Conservation (phyloP, 2,329 filamentous ascomycete genomes). For the Aspergillus sp. region DNA sequence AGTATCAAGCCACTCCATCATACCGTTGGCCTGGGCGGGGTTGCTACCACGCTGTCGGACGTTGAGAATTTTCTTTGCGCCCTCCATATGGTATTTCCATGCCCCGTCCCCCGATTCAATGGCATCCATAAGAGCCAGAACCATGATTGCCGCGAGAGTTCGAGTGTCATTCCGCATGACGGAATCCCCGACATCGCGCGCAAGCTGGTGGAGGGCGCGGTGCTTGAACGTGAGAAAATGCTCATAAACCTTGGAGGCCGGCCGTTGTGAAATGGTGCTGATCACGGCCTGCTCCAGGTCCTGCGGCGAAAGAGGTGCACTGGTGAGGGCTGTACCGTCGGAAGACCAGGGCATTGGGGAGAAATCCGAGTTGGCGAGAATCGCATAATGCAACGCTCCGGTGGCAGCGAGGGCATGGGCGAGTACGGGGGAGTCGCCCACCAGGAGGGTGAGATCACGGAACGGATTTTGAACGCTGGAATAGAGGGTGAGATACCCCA, state of each 20-base stretch:
- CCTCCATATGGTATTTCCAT: constrained; percentile 52
- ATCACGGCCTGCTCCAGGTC: constrained; percentile 28
- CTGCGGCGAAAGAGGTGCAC: constrained; percentile 19
- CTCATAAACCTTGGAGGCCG: constrained; percentile 35
- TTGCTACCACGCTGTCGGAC: constrained; percentile 28
- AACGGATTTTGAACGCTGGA: constrained; percentile 48
- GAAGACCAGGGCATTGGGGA: constrained; percentile 34
- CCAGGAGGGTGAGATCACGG: constrained; percentile 47
- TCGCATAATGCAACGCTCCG: constrained; percentile 48
- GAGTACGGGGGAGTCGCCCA: constrained; percentile 44
- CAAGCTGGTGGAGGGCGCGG: constrained; percentile 44
- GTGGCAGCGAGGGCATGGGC: constrained; percentile 48
- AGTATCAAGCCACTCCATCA: constrained; percentile 33
- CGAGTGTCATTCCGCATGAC: constrained; percentile 39
- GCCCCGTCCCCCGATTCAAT: constrained; percentile 51
- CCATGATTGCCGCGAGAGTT: constrained; percentile 45
- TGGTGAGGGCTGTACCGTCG: constrained; percentile 13
- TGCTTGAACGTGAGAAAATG: constrained; percentile 49
- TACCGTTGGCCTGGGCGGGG: constrained; percentile 15
- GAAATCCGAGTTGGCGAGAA: constrained; percentile 33
- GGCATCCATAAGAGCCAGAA: constrained; percentile 50
- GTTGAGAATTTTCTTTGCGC: constrained; percentile 48
- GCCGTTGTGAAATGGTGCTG: constrained; percentile 29
- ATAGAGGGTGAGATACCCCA: constrained; percentile 47
- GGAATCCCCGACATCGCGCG: constrained; percentile 28